These are phyloP conservation scores for Vanilla planifolia DNA, from an alignment of 106 monocot species.

Conservation along the genomic window DNA sequence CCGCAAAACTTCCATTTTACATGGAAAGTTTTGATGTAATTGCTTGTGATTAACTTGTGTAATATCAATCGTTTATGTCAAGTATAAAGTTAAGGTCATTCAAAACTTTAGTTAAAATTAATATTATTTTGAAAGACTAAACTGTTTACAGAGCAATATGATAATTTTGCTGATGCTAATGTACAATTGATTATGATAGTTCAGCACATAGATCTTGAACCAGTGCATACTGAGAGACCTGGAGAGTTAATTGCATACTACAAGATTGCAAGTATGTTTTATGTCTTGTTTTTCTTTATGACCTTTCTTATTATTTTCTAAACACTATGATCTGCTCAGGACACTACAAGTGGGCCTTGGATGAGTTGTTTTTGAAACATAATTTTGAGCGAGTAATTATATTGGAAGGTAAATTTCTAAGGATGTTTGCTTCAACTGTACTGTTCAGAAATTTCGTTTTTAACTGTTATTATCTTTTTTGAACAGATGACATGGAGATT, in stretches of 20 bases:
- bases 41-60: too few species aligned
- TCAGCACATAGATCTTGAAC: slow-evolving; percentile 88
- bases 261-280: slow-evolving; percentile 84
- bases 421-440: slow-evolving; percentile 10
- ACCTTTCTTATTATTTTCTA: slow-evolving; percentile 6
- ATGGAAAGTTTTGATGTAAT: slow-evolving; percentile 1
- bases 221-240: slow-evolving; percentile 82
- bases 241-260: slow-evolving; percentile 94
- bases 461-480: background rate
- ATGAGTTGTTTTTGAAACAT: slow-evolving; percentile 70
- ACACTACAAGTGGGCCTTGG: slow-evolving; percentile 98
- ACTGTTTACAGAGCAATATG: background rate
- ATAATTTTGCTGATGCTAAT: background rate
- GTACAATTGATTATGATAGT: slow-evolving; percentile 22
- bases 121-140: background rate
- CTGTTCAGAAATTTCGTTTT: background rate
- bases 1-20: background rate
- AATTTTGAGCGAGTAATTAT: slow-evolving; percentile 85
- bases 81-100: background rate
- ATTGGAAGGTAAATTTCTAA: slow-evolving; percentile 67
- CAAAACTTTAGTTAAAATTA: background rate
- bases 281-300: slow-evolving; percentile 7
- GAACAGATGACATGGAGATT: slow-evolving; percentile 99
- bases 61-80: background rate
- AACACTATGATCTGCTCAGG: slow-evolving; percentile 29